Conservation (phyloP, 2,329 filamentous ascomycete species). For the Cytospora piceicola region DNA sequence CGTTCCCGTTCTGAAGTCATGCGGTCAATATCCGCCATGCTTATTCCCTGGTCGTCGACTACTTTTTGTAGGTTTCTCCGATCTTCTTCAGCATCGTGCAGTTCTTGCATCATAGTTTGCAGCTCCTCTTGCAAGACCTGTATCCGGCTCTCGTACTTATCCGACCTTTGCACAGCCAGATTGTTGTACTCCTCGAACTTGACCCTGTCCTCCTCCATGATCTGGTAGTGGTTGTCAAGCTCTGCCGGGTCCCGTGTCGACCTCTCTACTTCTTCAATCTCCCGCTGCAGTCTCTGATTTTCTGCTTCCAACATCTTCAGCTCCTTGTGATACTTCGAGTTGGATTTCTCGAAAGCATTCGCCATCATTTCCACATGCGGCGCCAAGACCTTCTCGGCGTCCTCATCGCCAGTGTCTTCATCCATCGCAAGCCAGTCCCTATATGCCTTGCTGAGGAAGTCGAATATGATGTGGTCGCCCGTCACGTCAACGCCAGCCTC, state of each 20-base stretch:
- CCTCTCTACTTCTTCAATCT: slow-evolving; percentile 89
- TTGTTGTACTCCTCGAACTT: slow-evolving; percentile 97
- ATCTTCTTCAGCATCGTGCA: slow-evolving; percentile 82
- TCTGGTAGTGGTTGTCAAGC: slow-evolving; percentile 86
- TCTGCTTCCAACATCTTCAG: slow-evolving; percentile 85
- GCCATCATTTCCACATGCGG: slow-evolving; percentile 91
- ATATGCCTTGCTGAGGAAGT: slow-evolving; percentile 88
- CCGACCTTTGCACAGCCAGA: slow-evolving; percentile 78
- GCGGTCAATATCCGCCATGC: slow-evolving; percentile 97
- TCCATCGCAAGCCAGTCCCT: slow-evolving; percentile 92
- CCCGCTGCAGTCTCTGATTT: slow-evolving; percentile 76
- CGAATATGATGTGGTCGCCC: slow-evolving; percentile 91
- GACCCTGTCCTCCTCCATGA: slow-evolving; percentile 89
- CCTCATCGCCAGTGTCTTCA: slow-evolving; percentile 84
- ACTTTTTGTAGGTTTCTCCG: slow-evolving; percentile 77
- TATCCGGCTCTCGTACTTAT: slow-evolving; percentile 84
- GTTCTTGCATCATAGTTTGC: slow-evolving; percentile 73
- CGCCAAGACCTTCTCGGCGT: slow-evolving; percentile 74
- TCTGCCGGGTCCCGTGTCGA: slow-evolving; percentile 81
- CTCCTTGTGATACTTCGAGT: slow-evolving; percentile 82
- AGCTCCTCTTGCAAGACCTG: slow-evolving; percentile 86
- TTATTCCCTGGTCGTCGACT: slow-evolving; percentile 92
- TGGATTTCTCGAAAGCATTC: slow-evolving; percentile 80
- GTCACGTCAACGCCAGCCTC: slow-evolving; percentile 87
- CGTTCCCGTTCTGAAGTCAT: slow-evolving; percentile 96